These are phyloP conservation scores for Tylopilus rubrobrunneus DNA, from an alignment of 768 basidiomycete genomes.

Conservation along the genomic window DNA sequence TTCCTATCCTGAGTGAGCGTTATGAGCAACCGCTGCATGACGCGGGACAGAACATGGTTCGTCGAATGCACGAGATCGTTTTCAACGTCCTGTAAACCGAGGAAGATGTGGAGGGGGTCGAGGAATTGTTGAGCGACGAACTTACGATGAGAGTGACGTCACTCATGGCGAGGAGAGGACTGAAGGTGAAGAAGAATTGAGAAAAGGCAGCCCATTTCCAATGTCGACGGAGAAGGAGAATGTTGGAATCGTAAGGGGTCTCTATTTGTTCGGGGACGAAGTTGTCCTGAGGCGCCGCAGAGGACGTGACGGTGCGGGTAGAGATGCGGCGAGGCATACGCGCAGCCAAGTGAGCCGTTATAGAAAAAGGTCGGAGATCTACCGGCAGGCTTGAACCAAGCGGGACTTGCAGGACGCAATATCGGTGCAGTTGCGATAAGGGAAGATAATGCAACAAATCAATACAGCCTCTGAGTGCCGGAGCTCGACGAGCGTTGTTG, in stretches of 20 bases:
- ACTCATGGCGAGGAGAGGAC: conserved; percentile 62
- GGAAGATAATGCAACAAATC: conserved; percentile 22
- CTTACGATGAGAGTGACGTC: conserved; percentile 67
- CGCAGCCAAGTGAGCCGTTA: conserved; percentile 34
- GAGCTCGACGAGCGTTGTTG: conserved; percentile 11
- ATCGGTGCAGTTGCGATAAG: conserved; percentile 17
- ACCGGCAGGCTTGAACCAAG: conserved; percentile 24
- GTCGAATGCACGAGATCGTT: conserved; percentile 65
- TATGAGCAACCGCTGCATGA: conserved; percentile 72
- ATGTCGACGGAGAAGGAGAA: conserved; percentile 61
- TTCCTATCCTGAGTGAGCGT: conserved; percentile 79
- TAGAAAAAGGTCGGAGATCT: conserved; percentile 36
- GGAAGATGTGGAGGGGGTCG: conserved; percentile 7
- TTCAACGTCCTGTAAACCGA: conserved; percentile 62
- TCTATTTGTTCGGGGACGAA: conserved; percentile 25
- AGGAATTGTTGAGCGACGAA: conserved; percentile 7
- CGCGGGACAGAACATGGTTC: conserved; percentile 57
- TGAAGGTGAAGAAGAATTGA: conserved; percentile 88
- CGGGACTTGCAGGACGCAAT: conserved; percentile 18
- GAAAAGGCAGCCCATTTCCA: conserved; percentile 94
- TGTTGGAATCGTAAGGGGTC: conserved; percentile 34
- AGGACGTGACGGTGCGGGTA: conserved; percentile 33
- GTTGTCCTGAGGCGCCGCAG: conserved; percentile 29
- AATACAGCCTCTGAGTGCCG: conserved; percentile 6
- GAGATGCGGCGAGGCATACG: conserved; percentile 58